phyloP scores from a whole-genome alignment of 2,329 filamentous ascomycete species.

The Fusarium sp. region DNA sequence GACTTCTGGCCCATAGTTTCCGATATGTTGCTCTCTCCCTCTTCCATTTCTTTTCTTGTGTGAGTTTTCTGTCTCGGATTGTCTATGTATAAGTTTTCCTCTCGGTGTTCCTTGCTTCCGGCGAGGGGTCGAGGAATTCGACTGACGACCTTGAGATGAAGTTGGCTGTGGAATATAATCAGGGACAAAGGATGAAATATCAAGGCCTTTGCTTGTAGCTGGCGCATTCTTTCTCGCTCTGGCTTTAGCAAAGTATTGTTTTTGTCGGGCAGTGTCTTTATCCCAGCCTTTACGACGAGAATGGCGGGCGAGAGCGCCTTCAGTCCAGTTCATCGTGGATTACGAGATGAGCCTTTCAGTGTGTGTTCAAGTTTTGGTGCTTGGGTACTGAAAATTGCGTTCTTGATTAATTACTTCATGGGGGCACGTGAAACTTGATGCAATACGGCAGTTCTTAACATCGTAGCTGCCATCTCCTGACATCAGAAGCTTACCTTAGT shows the following conservation, averaged over 20 bases:
- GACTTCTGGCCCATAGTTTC: not conserved
- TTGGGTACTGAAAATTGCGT: not conserved
- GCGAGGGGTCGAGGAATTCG: not conserved
- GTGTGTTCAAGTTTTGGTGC: not conserved
- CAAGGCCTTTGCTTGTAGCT: not conserved
- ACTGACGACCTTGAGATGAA: not conserved
- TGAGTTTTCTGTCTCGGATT: not conserved
- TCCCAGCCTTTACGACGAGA: constrained; percentile 47
- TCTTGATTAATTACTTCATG: not conserved
- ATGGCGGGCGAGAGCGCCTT: constrained; percentile 50
- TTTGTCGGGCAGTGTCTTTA: constrained; percentile 48
- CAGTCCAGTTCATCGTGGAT: constrained; percentile 54
- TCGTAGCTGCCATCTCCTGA: not conserved
- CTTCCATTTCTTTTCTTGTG: not conserved
- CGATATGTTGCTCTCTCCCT: not conserved
- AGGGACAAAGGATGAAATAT: constrained; percentile 39
- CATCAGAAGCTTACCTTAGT: not conserved
- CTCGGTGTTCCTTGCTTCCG: constrained; percentile 8
- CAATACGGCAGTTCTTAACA: not conserved
- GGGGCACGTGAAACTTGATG: not conserved
- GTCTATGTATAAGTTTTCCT: constrained; percentile 21
- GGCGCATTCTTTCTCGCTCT: constrained; percentile 38
- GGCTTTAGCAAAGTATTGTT: constrained; percentile 51
- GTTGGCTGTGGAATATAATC: constrained; percentile 36
- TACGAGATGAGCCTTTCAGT: not conserved